phyloP scores from a whole-genome alignment of 2,329 filamentous ascomycete genomes.

The Capronia americana region DNA sequence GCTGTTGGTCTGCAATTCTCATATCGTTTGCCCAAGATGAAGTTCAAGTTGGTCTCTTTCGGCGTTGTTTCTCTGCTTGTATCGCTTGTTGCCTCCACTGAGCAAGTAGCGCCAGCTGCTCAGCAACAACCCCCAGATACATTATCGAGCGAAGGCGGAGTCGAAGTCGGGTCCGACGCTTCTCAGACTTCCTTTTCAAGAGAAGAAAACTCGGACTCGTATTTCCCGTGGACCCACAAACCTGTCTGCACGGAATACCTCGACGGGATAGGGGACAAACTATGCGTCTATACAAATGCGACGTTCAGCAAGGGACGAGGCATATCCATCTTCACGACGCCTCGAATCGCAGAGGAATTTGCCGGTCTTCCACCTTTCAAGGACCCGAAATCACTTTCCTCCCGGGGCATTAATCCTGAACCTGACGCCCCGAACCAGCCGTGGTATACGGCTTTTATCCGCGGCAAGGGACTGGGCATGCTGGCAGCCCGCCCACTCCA shows the following conservation, averaged over 20 bases:
- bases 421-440: neutral
- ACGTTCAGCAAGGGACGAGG: slow-evolving; percentile 33
- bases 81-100: neutral
- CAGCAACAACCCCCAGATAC: neutral
- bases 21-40: slow-evolving; percentile 16
- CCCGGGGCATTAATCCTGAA: slow-evolving; percentile 22
- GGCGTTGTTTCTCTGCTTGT: slow-evolving; percentile 7
- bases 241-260: slow-evolving; percentile 32
- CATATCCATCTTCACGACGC: slow-evolving; percentile 37
- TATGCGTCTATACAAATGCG: slow-evolving; percentile 34
- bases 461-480: slow-evolving; percentile 32
- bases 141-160: neutral
- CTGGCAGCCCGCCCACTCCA: slow-evolving; percentile 29
- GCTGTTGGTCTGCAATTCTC: neutral
- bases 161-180: neutral
- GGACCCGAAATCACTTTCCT: slow-evolving; percentile 19
- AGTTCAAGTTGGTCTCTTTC: slow-evolving; percentile 17
- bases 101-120: neutral
- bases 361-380: slow-evolving; percentile 27
- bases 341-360: slow-evolving; percentile 27
- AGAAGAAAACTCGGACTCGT: neutral
- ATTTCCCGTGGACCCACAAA: slow-evolving; percentile 25
- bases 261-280: slow-evolving; percentile 16
- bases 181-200: neutral
- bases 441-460: slow-evolving; percentile 26